Conservation (phyloP, 2,329 filamentous ascomycete species). For the Sclerotinia glacialis region DNA sequence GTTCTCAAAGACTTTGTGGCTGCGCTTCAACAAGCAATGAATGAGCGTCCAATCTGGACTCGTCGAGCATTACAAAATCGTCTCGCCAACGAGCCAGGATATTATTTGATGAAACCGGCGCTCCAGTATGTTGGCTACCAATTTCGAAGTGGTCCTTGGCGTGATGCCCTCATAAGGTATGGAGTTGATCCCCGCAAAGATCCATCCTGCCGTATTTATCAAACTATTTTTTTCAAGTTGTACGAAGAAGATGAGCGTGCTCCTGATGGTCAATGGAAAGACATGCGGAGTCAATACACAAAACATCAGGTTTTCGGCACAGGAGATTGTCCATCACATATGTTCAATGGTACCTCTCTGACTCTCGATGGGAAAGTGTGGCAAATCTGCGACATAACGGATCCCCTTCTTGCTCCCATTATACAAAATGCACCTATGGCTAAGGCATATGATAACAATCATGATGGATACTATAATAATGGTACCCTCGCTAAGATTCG, state of each 20-base stretch:
- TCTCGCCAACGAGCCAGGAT: conserved; percentile 52
- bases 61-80: conserved; percentile 76
- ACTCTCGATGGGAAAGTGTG: conserved; percentile 83
- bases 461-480: conserved; percentile 81
- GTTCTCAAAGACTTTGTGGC: conserved; percentile 63
- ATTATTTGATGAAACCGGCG: conserved; percentile 66
- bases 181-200: conserved; percentile 81
- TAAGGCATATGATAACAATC: conserved; percentile 54
- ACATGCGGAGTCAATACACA: conserved; percentile 25
- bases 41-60: conserved; percentile 80
- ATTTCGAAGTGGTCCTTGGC: conserved; percentile 89
- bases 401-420: conserved; percentile 67
- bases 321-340: conserved; percentile 53
- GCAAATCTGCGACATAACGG: conserved; percentile 90
- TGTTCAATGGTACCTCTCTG: conserved; percentile 78
- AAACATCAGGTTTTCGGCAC: conserved; percentile 30
- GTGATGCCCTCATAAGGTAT: conserved; percentile 80
- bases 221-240: conserved; percentile 84
- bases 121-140: conserved; percentile 86
- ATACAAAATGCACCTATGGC: conserved; percentile 62
- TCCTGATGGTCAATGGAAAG: conserved; percentile 31
- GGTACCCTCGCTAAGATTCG: conserved; percentile 81
- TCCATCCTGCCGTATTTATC: conserved; percentile 75
- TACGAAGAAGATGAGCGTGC: conserved; percentile 36
- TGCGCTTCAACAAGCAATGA: conserved; percentile 63